phyloP scores from a whole-genome alignment of 2,329 filamentous ascomycete species.

The Monosporascus sp. region DNA sequence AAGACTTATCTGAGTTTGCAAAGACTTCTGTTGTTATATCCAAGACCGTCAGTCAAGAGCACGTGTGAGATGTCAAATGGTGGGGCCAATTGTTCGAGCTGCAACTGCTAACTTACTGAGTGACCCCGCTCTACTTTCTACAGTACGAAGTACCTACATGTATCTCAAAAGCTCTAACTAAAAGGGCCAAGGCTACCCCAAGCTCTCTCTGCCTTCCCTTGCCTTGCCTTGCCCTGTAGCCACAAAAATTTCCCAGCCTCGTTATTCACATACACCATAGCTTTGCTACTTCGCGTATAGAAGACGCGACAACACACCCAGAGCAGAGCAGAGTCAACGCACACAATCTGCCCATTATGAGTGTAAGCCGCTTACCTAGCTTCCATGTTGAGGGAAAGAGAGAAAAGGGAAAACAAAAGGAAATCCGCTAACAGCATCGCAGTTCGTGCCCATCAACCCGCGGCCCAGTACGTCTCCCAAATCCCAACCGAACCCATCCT shows the following conservation, averaged over 20 bases:
- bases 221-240: too few species aligned
- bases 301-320: not conserved
- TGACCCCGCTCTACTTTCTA: too few species aligned
- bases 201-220: not conserved
- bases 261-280: not conserved
- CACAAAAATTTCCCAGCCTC: not conserved
- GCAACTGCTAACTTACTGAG: too few species aligned
- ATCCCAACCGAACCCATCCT: slow-evolving; percentile 3
- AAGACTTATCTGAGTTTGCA: too few species aligned
- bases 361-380: slow-evolving; percentile 19
- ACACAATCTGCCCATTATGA: slow-evolving; percentile 26
- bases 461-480: slow-evolving; percentile 67
- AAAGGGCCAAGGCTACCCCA: not conserved
- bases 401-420: not conserved
- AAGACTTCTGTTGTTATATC: too few species aligned
- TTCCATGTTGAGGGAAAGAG: not conserved
- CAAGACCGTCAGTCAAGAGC: too few species aligned
- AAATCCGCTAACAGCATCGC: not conserved
- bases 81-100: too few species aligned
- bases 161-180: not conserved
- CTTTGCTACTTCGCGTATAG: not conserved
- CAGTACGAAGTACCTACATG: too few species aligned
- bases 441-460: slow-evolving; percentile 94
- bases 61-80: too few species aligned
- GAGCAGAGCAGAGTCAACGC: slow-evolving; percentile 8